Evolutionary conservation across 352 stramenopile genomes (phyloP), one percentile per base, ranked within the genome.

Genomic region (Phytophthora idaei): DNA sequence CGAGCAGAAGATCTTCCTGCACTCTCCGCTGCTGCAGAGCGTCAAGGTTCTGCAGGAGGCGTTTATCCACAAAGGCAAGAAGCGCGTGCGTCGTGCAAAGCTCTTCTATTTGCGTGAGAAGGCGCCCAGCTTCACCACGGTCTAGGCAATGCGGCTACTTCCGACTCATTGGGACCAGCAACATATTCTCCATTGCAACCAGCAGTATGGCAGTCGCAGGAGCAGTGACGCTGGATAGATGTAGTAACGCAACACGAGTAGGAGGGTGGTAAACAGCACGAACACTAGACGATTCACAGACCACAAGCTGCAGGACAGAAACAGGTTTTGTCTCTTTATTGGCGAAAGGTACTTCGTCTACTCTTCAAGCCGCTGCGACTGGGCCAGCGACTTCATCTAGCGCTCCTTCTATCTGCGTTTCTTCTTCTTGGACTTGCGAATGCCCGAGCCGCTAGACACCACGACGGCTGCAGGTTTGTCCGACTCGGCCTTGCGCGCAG

Each of bases 61-160:
- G 53, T 97, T 95, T 73, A 94, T 97, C 73, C 87, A 94, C 72
- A 95, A 94, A 74, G 90, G 90, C 71, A 92, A 95, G 82, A 97
- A 97, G 82, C 83, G 89, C 32, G 89, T 97, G 65, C 87, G 90
- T 54, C 85, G 91, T 59, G 83, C 85, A 68, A 97, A 92, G 62
- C 81, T 97, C 50, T 96, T 95, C 74, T 97, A 97, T 74, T 73
- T 97, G 71, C 78, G 83, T 47, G 85, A 96, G 55, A 94, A 94
- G 73, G 81, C 81, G 29, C 86, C 86, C 36, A 90, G 80, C 55
- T 83, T 94, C 62, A 93, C 86, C 29, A 94, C 86, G 29, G 83
- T 94, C 45, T 94, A 92, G 60, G 21, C 34, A 50, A 14, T 44
- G 48, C 44, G n/a, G 48, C 50, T 67, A 51, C 57, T 61, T 48